A percentile compares a stretch with the other conserved stretches of the same genome.
These are phyloP conservation scores for Brasilioporus rufonigricans DNA, from an alignment of 768 basidiomycete species.

Conservation along the genomic window DNA sequence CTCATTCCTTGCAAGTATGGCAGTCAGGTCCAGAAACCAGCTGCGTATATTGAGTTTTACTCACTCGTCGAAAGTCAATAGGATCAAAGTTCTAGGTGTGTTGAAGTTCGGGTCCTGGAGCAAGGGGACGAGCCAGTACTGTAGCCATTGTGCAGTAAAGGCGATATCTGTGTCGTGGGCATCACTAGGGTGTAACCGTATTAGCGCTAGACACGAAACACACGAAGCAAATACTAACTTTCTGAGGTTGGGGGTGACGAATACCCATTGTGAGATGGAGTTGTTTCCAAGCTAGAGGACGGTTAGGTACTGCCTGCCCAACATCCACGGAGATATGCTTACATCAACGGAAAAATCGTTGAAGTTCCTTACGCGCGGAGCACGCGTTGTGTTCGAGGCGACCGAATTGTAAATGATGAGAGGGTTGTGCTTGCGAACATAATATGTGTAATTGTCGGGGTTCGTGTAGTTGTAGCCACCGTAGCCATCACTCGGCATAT, in stretches of 20 bases:
- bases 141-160: conserved; percentile 45
- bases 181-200: no score
- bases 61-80: conserved; percentile 64
- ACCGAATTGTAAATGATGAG: conserved; percentile 52
- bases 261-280: conserved; percentile 56
- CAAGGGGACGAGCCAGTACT: conserved; percentile 50
- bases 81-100: conserved; percentile 49
- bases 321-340: no score
- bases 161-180: conserved; percentile 58
- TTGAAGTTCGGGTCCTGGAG: conserved; percentile 54
- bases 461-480: conserved; percentile 37
- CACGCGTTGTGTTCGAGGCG: conserved; percentile 39
- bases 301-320: no score
- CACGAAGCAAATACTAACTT: conserved; percentile 13
- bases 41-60: no score
- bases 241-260: conserved; percentile 59
- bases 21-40: neutral
- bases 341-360: conserved; percentile 61
- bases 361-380: conserved; percentile 51
- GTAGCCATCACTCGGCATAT: conserved; percentile 51
- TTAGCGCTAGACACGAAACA: no score
- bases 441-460: conserved; percentile 43
- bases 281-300: conserved; percentile 39
- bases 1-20: conserved; percentile 21
- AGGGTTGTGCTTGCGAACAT: conserved; percentile 58